These are phyloP conservation scores for Teunomyces cretensis DNA, from an alignment of 805 yeast genomes.

Conservation along the genomic window DNA sequence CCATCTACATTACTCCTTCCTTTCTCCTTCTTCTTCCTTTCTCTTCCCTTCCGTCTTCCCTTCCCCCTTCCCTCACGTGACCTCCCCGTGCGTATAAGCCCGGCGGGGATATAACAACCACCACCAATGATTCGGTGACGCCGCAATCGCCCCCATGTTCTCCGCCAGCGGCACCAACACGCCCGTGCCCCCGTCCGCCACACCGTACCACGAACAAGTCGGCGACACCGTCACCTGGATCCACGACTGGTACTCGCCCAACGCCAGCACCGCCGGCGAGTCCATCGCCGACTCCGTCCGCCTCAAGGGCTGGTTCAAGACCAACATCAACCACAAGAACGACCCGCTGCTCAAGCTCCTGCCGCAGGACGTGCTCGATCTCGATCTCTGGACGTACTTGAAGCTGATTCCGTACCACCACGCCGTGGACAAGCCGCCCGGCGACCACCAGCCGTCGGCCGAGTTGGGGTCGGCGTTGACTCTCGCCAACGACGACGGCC, in stretches of 20 bases:
- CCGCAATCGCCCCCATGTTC: constrained; percentile 3
- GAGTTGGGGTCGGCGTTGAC: constrained; percentile 24
- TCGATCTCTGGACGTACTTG: constrained; percentile 36
- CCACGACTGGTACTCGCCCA: constrained; percentile 39
- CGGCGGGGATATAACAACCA: no score
- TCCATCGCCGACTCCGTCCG: constrained; percentile 7
- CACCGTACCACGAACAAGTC: constrained; percentile 17
- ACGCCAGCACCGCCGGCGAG: constrained; percentile 6
- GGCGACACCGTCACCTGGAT: constrained; percentile 35
- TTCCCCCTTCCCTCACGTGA: no score
- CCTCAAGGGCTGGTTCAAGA: constrained; percentile 40
- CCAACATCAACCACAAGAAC: constrained; percentile 17
- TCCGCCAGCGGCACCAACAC: constrained; percentile 17
- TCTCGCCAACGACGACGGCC: constrained; percentile 24
- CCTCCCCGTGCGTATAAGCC: no score
- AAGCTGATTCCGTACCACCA: no score
- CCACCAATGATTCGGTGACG: no score
- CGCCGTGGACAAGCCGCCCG: no score
- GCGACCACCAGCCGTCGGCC: constrained; percentile 3
- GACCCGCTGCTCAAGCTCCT: constrained; percentile 10
- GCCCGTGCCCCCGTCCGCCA: constrained; percentile 8
- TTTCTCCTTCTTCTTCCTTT: no score
- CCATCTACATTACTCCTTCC: no score
- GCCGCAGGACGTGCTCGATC: constrained; percentile 42
- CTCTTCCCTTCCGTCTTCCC: no score